phyloP scores from a whole-genome alignment of 2,329 filamentous ascomycete species.

The Aspergillus sp. region DNA sequence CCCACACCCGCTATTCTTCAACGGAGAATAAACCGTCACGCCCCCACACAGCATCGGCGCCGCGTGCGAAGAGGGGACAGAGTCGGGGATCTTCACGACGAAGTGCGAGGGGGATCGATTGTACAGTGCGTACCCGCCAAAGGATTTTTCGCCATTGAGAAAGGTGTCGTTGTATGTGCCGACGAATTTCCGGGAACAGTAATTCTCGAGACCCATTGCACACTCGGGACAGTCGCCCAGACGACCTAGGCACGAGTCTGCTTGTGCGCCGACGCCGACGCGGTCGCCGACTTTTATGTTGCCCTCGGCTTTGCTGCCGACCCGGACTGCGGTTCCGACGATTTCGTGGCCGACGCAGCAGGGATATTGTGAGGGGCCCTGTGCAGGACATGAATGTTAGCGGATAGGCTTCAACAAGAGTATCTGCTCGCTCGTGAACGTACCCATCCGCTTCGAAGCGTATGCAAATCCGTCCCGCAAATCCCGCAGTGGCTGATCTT shows the following conservation, averaged over 20 bases:
- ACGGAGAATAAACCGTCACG: slow-evolving; percentile 72
- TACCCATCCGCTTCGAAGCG: slow-evolving; percentile 54
- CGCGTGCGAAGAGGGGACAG: slow-evolving; percentile 53
- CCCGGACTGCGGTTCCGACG: slow-evolving; percentile 62
- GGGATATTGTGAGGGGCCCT: slow-evolving; percentile 43
- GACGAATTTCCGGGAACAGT: slow-evolving; percentile 34
- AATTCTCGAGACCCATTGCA: slow-evolving; percentile 44
- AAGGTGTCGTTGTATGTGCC: slow-evolving; percentile 38
- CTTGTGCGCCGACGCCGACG: slow-evolving; percentile 64
- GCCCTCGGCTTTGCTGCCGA: slow-evolving; percentile 51
- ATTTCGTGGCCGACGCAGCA: slow-evolving; percentile 69
- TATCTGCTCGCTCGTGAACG: neutral
- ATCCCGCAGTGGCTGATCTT: slow-evolving; percentile 67
- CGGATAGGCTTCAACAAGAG: too few relatives aligned
- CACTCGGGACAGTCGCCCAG: slow-evolving; percentile 59
- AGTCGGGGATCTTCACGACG: slow-evolving; percentile 61
- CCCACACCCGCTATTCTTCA: slow-evolving; percentile 69
- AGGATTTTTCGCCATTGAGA: slow-evolving; percentile 62
- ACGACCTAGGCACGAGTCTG: slow-evolving; percentile 56
- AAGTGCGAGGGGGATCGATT: slow-evolving; percentile 63
- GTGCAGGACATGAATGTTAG: slow-evolving; percentile 2
- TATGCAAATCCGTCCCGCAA: slow-evolving; percentile 66
- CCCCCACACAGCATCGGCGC: slow-evolving; percentile 80
- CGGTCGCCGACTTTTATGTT: slow-evolving; percentile 39
- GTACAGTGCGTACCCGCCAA: slow-evolving; percentile 68